Conservation (phyloP, 495 filamentous ascomycete genomes). For the Xylaria grammica region DNA sequence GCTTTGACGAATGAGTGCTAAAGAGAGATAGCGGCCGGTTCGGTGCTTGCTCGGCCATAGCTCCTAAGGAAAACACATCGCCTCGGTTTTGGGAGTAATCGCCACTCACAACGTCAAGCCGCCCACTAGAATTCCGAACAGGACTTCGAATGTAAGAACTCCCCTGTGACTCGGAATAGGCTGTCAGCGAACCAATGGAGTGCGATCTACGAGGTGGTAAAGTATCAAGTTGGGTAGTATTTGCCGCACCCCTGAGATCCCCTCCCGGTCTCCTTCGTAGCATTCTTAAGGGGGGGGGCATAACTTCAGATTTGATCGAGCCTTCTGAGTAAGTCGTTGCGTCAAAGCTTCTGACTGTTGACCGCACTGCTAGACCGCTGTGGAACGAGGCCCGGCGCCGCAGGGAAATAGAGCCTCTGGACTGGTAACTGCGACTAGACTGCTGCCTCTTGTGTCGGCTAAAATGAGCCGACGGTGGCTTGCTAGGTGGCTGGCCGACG, state of each 20-base stretch:
- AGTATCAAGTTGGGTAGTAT: slow-evolving; percentile 69
- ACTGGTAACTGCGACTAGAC: slow-evolving; percentile 46
- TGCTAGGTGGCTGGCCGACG: slow-evolving; percentile 29
- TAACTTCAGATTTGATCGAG: slow-evolving; percentile 42
- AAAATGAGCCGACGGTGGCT: slow-evolving; percentile 42
- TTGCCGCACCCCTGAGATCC: slow-evolving; percentile 79
- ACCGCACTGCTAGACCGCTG: slow-evolving; percentile 67
- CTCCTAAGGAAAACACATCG: slow-evolving; percentile 63
- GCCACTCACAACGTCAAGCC: slow-evolving; percentile 49
- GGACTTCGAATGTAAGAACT: slow-evolving; percentile 61
- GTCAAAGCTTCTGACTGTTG: slow-evolving; percentile 65
- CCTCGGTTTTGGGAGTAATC: slow-evolving; percentile 44
- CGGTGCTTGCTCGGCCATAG: slow-evolving; percentile 55
- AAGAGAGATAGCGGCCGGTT: slow-evolving; percentile 65
- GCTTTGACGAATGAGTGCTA: slow-evolving; percentile 75
- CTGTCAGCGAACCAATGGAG: slow-evolving; percentile 74
- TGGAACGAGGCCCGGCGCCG: slow-evolving; percentile 70
- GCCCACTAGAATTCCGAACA: slow-evolving; percentile 42
- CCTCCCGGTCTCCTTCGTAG: slow-evolving; percentile 88
- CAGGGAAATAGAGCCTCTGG: slow-evolving; percentile 45
- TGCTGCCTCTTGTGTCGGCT: slow-evolving; percentile 44
- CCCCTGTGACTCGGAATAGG: slow-evolving; percentile 69
- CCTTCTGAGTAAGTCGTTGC: slow-evolving; percentile 59
- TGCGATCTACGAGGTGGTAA: slow-evolving; percentile 61
- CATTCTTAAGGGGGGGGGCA: slow-evolving; percentile 60